Conservation (phyloP, 2,329 filamentous ascomycete species). For the Septoria linicola region DNA sequence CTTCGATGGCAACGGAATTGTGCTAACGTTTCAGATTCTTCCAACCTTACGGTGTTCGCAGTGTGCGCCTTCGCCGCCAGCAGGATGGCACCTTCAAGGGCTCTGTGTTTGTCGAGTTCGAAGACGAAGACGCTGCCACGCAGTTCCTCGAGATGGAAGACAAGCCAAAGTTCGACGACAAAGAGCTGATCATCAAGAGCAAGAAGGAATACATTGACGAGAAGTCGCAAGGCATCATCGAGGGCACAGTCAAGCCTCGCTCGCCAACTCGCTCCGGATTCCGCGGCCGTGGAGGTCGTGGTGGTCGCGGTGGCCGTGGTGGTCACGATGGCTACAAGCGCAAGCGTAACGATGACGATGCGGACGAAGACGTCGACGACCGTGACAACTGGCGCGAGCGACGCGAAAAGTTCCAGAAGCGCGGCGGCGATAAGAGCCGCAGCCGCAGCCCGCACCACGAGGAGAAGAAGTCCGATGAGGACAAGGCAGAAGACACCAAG, state of each 20-base stretch:
- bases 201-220: slow-evolving; percentile 77
- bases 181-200: slow-evolving; percentile 76
- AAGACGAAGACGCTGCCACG: slow-evolving; percentile 71
- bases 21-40: slow-evolving; percentile 61
- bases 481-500: slow-evolving; percentile 13
- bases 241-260: slow-evolving; percentile 41
- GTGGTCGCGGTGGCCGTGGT: slow-evolving; percentile 34
- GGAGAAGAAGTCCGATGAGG: slow-evolving; percentile 17
- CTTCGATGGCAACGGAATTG: neutral
- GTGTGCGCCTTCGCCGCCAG: slow-evolving; percentile 80
- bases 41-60: slow-evolving; percentile 73
- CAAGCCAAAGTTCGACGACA: slow-evolving; percentile 78
- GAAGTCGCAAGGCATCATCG: slow-evolving; percentile 48
- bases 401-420: slow-evolving; percentile 27
- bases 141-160: slow-evolving; percentile 78
- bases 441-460: slow-evolving; percentile 21
- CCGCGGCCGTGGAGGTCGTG: slow-evolving; percentile 35
- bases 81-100: slow-evolving; percentile 81
- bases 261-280: slow-evolving; percentile 34
- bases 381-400: slow-evolving; percentile 30
- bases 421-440: slow-evolving; percentile 22
- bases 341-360: slow-evolving; percentile 27
- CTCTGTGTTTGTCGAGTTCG: slow-evolving; percentile 93
- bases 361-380: slow-evolving; percentile 27
- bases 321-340: slow-evolving; percentile 31